These are phyloP conservation scores for Cadophora sp. DNA, from an alignment of 2,329 filamentous ascomycete species.

Conservation along the genomic window DNA sequence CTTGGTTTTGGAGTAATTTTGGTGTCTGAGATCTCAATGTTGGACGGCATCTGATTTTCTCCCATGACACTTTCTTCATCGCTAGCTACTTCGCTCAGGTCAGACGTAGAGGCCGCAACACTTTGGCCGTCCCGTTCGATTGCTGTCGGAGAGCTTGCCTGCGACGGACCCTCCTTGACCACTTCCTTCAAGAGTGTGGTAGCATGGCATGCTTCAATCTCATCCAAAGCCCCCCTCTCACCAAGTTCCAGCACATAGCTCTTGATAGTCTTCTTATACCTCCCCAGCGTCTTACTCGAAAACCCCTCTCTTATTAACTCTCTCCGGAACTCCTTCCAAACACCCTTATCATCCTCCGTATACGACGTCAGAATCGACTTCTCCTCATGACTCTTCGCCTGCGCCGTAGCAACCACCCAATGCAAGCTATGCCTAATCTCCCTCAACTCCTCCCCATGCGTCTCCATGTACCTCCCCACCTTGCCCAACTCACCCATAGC, in stretches of 20 bases:
- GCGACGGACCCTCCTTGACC: too few relatives aligned
- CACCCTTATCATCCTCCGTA: constrained; percentile 53
- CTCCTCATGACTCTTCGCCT: constrained; percentile 26
- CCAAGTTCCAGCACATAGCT: constrained; percentile 36
- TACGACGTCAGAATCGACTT: constrained; percentile 36
- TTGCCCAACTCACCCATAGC: constrained; percentile 27
- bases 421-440: constrained; percentile 26
- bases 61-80: too few relatives aligned
- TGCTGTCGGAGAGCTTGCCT: too few relatives aligned
- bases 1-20: too few relatives aligned
- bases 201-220: too few relatives aligned
- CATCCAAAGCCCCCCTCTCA: constrained; percentile 30
- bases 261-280: constrained; percentile 55
- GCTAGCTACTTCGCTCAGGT: too few relatives aligned
- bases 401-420: constrained; percentile 27
- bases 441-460: constrained; percentile 26
- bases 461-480: constrained; percentile 30
- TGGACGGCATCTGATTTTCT: too few relatives aligned
- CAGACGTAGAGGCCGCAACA: too few relatives aligned
- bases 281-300: constrained; percentile 57
- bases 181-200: too few relatives aligned
- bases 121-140: too few relatives aligned
- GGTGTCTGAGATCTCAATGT: too few relatives aligned
- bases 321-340: constrained; percentile 61
- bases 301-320: constrained; percentile 63